Conservation (phyloP, 1,139 yeast genomes). For the Saccharomyces hybrid region DNA sequence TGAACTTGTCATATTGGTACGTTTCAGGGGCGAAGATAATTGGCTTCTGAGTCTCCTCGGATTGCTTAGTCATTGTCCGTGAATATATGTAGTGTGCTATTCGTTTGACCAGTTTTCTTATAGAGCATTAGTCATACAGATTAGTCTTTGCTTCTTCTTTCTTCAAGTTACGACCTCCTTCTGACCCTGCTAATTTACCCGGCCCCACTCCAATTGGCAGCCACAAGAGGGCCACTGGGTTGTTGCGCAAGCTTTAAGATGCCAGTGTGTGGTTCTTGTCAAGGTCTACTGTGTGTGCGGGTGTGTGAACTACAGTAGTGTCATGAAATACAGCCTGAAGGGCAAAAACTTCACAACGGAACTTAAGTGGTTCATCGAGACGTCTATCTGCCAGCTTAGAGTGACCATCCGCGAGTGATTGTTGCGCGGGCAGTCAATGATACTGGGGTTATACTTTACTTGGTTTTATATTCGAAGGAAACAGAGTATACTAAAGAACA, state of each 20-base stretch:
- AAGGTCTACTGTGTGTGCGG: neutral
- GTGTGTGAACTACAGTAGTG: constrained; percentile 6
- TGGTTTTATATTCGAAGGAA: neutral
- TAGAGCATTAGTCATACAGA: neutral
- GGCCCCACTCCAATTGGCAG: neutral
- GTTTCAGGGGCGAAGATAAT: constrained; percentile 69
- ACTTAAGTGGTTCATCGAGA: constrained; percentile 4
- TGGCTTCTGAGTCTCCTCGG: constrained; percentile 26
- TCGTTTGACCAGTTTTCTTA: neutral
- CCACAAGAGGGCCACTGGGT: neutral
- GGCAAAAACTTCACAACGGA: constrained; percentile 3
- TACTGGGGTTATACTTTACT: constrained; percentile 3
- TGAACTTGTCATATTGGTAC: constrained; percentile 72
- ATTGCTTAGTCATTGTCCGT: constrained; percentile 15
- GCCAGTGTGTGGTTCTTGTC: neutral
- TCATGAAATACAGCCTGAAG: constrained; percentile 2
- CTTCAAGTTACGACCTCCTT: neutral
- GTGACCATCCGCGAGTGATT: constrained; percentile 3
- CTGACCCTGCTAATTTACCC: neutral
- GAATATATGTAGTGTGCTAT: neutral
- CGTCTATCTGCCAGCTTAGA: constrained; percentile 5
- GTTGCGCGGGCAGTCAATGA: constrained; percentile 10
- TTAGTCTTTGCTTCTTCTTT: neutral
- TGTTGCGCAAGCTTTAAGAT: neutral
- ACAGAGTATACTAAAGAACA: neutral